These are phyloP conservation scores for Hyaloscypha finlandica DNA, from an alignment of 495 filamentous ascomycete species.

Conservation along the genomic window DNA sequence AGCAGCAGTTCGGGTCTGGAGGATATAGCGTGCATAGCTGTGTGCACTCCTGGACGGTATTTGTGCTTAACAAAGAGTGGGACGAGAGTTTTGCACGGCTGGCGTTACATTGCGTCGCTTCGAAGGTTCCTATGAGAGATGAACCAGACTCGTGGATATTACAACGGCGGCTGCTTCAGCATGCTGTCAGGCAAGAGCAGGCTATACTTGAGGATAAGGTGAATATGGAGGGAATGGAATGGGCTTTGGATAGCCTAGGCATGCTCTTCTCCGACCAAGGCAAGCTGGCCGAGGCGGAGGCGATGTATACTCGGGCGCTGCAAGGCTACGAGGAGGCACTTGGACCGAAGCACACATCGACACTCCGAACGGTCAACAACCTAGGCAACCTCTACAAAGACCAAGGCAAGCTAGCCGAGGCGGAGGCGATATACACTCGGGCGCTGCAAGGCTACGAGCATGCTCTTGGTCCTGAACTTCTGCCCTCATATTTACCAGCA, in stretches of 20 bases:
- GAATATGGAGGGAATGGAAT: constrained; percentile 10
- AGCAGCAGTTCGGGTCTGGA: constrained; percentile 21
- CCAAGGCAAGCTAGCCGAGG: constrained; percentile 25
- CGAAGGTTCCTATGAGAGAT: constrained; percentile 25
- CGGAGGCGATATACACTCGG: constrained; percentile 34
- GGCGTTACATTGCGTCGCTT: constrained; percentile 27
- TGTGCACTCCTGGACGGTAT: constrained; percentile 40
- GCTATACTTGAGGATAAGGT: constrained; percentile 10
- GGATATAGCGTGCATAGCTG: constrained; percentile 41
- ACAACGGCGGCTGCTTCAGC: constrained; percentile 40
- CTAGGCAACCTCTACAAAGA: constrained; percentile 21
- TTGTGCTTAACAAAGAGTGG: constrained; percentile 36
- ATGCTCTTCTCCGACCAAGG: constrained; percentile 33
- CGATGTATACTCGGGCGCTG: constrained; percentile 11
- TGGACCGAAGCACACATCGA: constrained; percentile 34
- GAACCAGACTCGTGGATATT: constrained; percentile 35
- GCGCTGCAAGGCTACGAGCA: constrained; percentile 30
- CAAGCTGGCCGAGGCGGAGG: constrained; percentile 28
- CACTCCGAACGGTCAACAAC: constrained; percentile 35
- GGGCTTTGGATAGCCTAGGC: constrained; percentile 29
- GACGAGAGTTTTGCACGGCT: constrained; percentile 25
- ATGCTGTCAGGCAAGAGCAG: no score
- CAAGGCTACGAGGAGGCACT: constrained; percentile 40
- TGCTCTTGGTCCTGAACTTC: no score
- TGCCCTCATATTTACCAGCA: no score